phyloP scores from a whole-genome alignment of 2,329 filamentous ascomycete species.

The Sordariomycetes sp. region DNA sequence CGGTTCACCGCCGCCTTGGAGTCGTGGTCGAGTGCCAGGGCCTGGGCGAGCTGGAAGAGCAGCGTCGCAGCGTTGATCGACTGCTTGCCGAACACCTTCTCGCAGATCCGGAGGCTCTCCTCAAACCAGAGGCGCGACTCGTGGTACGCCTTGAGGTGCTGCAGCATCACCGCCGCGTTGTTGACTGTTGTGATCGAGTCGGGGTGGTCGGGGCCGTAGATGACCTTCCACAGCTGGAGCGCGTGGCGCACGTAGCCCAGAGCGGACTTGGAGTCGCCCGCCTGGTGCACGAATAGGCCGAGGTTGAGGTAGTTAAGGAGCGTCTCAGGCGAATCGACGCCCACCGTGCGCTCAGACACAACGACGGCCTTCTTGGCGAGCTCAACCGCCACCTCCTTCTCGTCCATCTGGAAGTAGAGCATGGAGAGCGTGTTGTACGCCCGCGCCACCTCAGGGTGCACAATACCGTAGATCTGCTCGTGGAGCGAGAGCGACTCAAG shows the following conservation, averaged over 20 bases:
- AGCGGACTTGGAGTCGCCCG: conserved; percentile 80
- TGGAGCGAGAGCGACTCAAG: conserved; percentile 93
- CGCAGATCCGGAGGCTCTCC: conserved; percentile 76
- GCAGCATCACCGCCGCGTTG: conserved; percentile 97
- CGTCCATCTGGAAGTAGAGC: conserved; percentile 93
- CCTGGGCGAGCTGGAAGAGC: conserved; percentile 93
- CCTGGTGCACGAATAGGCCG: conserved; percentile 84
- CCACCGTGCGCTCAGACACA: conserved; percentile 85
- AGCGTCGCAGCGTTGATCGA: conserved; percentile 91
- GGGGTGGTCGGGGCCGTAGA: conserved; percentile 86
- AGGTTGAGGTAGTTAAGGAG: conserved; percentile 93
- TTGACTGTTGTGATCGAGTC: conserved; percentile 98
- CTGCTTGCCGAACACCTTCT: conserved; percentile 76
- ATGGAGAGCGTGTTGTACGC: conserved; percentile 93
- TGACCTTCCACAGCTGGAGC: conserved; percentile 89
- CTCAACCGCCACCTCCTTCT: conserved; percentile 92
- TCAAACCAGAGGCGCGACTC: conserved; percentile 97
- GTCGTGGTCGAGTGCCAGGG: conserved; percentile 88
- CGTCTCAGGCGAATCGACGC: conserved; percentile 87
- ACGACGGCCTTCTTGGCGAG: conserved; percentile 94
- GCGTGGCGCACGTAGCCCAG: conserved; percentile 84
- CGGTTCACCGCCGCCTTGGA: conserved; percentile 80
- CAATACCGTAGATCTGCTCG: conserved; percentile 95
- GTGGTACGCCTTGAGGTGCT: conserved; percentile 86
- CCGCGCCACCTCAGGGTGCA: conserved; percentile 90